Conservation (phyloP, 2,329 filamentous ascomycete species). For the Mollisia scopiformis region DNA sequence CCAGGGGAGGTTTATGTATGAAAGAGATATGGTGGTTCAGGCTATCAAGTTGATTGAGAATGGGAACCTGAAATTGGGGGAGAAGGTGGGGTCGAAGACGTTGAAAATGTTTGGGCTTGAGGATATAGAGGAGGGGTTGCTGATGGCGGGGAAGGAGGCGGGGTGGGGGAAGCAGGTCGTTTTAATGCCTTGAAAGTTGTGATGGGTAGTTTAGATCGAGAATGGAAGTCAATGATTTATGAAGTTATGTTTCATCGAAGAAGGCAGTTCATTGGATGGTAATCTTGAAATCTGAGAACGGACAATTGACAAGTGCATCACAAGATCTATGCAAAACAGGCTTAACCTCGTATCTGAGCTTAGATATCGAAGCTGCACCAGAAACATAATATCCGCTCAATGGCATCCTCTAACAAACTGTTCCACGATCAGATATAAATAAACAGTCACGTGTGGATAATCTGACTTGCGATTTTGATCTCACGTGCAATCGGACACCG, state of each 20-base stretch:
- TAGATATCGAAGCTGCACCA: too few relatives aligned
- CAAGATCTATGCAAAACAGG: too few relatives aligned
- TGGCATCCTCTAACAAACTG: too few relatives aligned
- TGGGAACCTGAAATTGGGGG: constrained; percentile 20
- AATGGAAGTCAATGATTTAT: too few relatives aligned
- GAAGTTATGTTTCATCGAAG: too few relatives aligned
- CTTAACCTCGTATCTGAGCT: too few relatives aligned
- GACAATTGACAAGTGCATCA: too few relatives aligned
- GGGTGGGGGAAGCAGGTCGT: constrained; percentile 14
- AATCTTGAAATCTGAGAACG: too few relatives aligned
- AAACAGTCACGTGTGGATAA: background rate
- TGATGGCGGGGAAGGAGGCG: constrained; percentile 10
- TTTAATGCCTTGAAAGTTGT: constrained; percentile 1
- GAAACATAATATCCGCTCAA: too few relatives aligned
- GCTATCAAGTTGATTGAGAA: constrained; percentile 19
- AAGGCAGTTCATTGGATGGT: too few relatives aligned
- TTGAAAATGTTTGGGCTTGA: constrained; percentile 17
- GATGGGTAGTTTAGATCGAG: too few relatives aligned
- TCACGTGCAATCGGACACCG: background rate
- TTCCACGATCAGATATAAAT: background rate
- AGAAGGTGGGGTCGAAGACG: constrained; percentile 2
- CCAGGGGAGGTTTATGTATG: constrained; percentile 15
- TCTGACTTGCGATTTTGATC: background rate
- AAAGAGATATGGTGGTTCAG: constrained; percentile 7
- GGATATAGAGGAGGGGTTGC: constrained; percentile 6